Evolutionary conservation across 2,329 filamentous ascomycete species (phyloP).

Genomic region (Verticillium zaregamsianum): DNA sequence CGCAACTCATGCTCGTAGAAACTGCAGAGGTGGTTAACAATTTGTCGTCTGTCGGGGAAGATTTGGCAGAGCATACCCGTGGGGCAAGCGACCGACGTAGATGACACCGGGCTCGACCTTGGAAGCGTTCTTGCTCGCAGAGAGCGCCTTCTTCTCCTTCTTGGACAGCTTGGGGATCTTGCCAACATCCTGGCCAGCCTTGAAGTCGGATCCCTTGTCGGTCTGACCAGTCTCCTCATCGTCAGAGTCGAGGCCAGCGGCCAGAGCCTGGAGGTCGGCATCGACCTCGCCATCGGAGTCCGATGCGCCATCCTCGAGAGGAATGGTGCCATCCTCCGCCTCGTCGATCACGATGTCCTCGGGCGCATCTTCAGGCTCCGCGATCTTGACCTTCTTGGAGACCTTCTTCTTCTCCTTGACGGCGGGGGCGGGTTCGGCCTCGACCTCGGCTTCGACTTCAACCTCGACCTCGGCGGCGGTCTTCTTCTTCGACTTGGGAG

Average conservation of each 20-base stretch:
- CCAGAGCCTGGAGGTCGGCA: constrained; percentile 38
- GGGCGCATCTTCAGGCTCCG: constrained; percentile 20
- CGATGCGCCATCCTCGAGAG: constrained; percentile 22
- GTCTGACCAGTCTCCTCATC: constrained; percentile 33
- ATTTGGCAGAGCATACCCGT: constrained; percentile 34
- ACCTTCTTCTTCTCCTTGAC: constrained; percentile 42
- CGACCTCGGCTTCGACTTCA: constrained; percentile 15
- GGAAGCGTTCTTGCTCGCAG: constrained; percentile 29
- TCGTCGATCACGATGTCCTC: constrained; percentile 16
- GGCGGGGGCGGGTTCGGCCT: constrained; percentile 32
- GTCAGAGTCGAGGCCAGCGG: constrained; percentile 38
- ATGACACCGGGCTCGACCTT: constrained; percentile 68
- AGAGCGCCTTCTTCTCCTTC: constrained; percentile 32
- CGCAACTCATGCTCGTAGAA: constrained; percentile 98
- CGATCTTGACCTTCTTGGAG: constrained; percentile 21
- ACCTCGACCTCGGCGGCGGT: constrained; percentile 16
- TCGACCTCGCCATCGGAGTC: constrained; percentile 35
- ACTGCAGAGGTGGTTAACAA: constrained; percentile 38
- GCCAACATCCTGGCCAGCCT: constrained; percentile 46
- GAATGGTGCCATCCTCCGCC: constrained; percentile 13
- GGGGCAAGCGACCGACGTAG: constrained; percentile 86
- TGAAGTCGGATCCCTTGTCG: constrained; percentile 31
- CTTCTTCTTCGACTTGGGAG: constrained; percentile 18
- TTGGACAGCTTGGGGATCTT: constrained; percentile 45
- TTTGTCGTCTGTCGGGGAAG: neutral